Evolutionary conservation across 2,329 filamentous ascomycete genomes (phyloP), one percentile per base, ranked within the genome.

Genomic region (Pestalotiopsis sp.): DNA sequence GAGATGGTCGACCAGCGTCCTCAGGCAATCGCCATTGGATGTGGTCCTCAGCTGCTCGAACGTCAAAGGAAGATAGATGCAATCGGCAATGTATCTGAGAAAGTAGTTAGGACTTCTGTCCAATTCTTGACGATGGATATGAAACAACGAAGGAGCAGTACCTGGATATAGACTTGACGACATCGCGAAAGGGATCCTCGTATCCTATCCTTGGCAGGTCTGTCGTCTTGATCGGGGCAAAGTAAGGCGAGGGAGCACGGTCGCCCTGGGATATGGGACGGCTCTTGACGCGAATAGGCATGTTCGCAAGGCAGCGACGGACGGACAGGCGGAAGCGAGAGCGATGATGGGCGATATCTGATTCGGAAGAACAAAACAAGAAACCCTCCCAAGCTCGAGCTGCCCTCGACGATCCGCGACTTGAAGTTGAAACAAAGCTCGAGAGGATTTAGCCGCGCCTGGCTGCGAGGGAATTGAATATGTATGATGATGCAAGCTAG

Each of bases 31-130:
- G 2, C 90, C 90, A 31, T 89, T 88, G 5, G 88, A 84, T 1
- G 89, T 91, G 5, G 90, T 91, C 62, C 91, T 85, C 9, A 94
- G 83, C 78, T 93, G 91, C 75, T 94, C 92, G 80, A 93, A 94
- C 14, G 88, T 91, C 75, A 88, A 88, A 17, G 92, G 91, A 60
- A 90, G 81, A 65, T 86, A 84, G 67, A 94, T 85, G 25, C 87
- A 87, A 68, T 90, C 87, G 68, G 86, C 82, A 70, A 93, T 86
- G 76, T 88, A 92, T 66, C 90, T 92, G 17, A 52, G 9, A 31
- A 39, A 12, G 4, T 23, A 31, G 31, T 55, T 20, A 55, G 52
- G 20, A 20, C 17, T 45, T 23, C 38, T n/a, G 45, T 52, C 36
- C 17, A 36, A 1, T 25, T 31, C 14, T 20, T 12, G 39, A 14